A percentile compares a stretch with the other conserved stretches of the same genome.
phyloP scores from a whole-genome alignment of 2,329 filamentous ascomycete genomes.

The Xylariaceae sp. region DNA sequence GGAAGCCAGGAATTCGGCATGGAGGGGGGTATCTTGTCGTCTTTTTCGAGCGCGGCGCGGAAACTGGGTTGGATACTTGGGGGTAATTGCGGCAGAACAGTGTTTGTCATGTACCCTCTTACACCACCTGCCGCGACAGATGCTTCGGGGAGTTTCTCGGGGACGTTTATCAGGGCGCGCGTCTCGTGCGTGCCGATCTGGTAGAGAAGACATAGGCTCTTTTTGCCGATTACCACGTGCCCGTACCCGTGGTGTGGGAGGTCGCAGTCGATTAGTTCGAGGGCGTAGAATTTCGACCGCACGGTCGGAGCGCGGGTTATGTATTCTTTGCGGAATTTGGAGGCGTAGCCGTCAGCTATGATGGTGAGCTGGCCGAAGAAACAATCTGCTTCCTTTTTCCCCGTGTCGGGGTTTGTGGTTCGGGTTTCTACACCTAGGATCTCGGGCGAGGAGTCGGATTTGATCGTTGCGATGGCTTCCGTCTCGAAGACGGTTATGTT shows the following conservation, averaged over 20 bases:
- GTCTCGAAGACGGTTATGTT: slow-evolving; percentile 93
- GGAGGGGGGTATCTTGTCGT: slow-evolving; percentile 68
- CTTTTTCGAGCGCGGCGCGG: slow-evolving; percentile 64
- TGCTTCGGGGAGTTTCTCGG: slow-evolving; percentile 70
- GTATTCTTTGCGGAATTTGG: slow-evolving; percentile 82
- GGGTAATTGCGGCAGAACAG: slow-evolving; percentile 76
- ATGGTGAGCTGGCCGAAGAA: slow-evolving; percentile 90
- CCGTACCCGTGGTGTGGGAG: slow-evolving; percentile 74
- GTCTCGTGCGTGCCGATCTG: slow-evolving; percentile 97
- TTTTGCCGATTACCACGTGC: slow-evolving; percentile 80
- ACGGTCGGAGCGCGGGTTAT: slow-evolving; percentile 64
- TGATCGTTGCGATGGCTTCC: slow-evolving; percentile 73
- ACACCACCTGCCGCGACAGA: slow-evolving; percentile 74
- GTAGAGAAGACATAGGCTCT: slow-evolving; percentile 80
- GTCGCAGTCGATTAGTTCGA: slow-evolving; percentile 85
- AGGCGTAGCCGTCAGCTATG: slow-evolving; percentile 86
- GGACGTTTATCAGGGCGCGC: slow-evolving; percentile 82
- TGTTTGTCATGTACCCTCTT: slow-evolving; percentile 74
- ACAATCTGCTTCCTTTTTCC: slow-evolving; percentile 59
- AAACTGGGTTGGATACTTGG: slow-evolving; percentile 68
- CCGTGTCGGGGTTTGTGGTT: slow-evolving; percentile 56
- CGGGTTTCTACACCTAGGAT: slow-evolving; percentile 78
- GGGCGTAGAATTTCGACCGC: slow-evolving; percentile 85
- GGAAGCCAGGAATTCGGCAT: slow-evolving; percentile 98
- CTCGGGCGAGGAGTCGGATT: slow-evolving; percentile 62